These are phyloP conservation scores for Boletus edulis DNA, from an alignment of 768 basidiomycete genomes.

Conservation along the genomic window DNA sequence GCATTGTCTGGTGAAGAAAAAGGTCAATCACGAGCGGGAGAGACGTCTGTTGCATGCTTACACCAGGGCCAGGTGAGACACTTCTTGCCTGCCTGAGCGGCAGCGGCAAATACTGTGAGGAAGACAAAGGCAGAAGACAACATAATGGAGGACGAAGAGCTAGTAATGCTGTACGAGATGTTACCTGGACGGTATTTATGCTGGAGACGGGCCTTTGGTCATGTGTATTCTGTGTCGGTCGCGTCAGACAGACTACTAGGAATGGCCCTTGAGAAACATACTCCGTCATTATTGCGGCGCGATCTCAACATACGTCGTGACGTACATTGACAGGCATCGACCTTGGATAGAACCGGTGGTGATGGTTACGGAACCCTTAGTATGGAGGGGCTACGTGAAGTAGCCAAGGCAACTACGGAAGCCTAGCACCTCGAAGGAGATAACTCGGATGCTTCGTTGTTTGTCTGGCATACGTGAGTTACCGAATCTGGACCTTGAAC, in stretches of 20 bases:
- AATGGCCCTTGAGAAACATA: background rate
- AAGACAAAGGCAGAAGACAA: conserved; percentile 14
- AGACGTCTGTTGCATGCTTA: conserved; percentile 1
- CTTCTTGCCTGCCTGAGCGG: conserved; percentile 32
- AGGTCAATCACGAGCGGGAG: background rate
- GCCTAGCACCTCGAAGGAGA: no score
- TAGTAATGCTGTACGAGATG: background rate
- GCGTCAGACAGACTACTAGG: background rate
- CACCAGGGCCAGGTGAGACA: conserved; percentile 39
- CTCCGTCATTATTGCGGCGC: background rate
- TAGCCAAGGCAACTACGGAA: no score
- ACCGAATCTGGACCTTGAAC: no score
- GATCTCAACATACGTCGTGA: background rate
- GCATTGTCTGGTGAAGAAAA: conserved; percentile 22
- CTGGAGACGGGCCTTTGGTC: background rate
- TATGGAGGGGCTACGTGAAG: no score
- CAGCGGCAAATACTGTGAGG: conserved; percentile 14
- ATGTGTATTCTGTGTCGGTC: background rate
- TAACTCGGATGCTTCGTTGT: no score
- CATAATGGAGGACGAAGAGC: conserved; percentile 11
- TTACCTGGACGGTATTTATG: conserved; percentile 11
- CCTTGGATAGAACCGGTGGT: background rate
- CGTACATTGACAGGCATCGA: background rate
- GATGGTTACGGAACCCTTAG: background rate
- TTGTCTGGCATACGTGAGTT: no score